Base-by-base conservation (phyloP, 352 stramenopile species). In the Globisporangium echinulatum region DNA sequence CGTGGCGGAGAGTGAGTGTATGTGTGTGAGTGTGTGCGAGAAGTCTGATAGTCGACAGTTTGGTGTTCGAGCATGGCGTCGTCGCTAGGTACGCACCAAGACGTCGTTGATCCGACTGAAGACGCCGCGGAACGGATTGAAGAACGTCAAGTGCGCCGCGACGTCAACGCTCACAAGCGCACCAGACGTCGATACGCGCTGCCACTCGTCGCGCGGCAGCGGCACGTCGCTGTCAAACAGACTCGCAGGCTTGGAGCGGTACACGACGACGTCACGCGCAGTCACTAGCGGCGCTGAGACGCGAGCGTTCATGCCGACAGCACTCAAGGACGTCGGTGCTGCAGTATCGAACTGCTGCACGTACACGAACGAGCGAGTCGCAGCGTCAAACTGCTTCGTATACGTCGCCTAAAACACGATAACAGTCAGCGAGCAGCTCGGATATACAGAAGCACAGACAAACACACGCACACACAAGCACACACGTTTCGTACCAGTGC, bases 171-270 rank as follows among this genome's bases (percentile, higher is more conserved):
- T 33, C 52, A 43, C 33, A 42, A 13, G 10, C 13, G 33, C 15
- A 46, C 0, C 9, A 10, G 11, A n/a, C 25, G 3, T 38, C 14
- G 25, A 48, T 1, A 74, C 52, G 1, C 53, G 54, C 14, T 65
- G 47, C 77, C 77, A 89, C 42, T 79, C 64, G 33, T 91, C 77
- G 15, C 39, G n/a, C 6, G 79, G 81, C 14, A 74, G 38, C 8
- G 58, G 48, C 1, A 86, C 68, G 33, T 91, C 81, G 3, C 59
- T 43, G 7, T 79, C 61, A 19, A 78, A 69, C 40, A 91, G 65
- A 50, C 69, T 87, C 1, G 36, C 69, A 0, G 79, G 79, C 25
- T 88, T 89, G 19, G 19, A 25, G 4, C 13, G 15, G 38, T 19
- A 15, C 7, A 40, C 17, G 40, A 11, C 25, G 67, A 15, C 9